Percentiles rank a stretch among this genome's conserved stretches.
phyloP scores from a whole-genome alignment of 1,139 yeast genomes.

The Candida smagusa region DNA sequence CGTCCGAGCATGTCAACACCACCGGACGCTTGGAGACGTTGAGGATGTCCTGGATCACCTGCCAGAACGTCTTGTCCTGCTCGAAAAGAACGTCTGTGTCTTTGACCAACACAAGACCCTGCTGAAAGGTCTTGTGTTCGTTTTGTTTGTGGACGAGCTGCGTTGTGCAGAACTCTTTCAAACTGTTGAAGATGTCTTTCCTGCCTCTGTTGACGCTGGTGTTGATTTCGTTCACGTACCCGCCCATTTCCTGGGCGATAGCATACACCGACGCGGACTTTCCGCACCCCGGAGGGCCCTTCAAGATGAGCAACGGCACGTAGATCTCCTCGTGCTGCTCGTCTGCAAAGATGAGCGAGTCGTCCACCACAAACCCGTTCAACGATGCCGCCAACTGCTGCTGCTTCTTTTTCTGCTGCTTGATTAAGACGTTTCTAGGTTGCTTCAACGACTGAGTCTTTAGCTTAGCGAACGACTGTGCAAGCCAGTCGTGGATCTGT shows the following conservation, averaged over 20 bases:
- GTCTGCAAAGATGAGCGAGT: slow-evolving; percentile 10
- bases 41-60: slow-evolving; percentile 60
- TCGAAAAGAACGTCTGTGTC: slow-evolving; percentile 84
- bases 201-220: slow-evolving; percentile 70
- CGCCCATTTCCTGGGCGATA: slow-evolving; percentile 58
- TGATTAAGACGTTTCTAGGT: slow-evolving; percentile 26
- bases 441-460: slow-evolving; percentile 27
- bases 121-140: slow-evolving; percentile 41
- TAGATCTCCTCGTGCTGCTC: slow-evolving; percentile 22
- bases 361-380: slow-evolving; percentile 33
- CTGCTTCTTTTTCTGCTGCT: slow-evolving; percentile 17
- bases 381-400: slow-evolving; percentile 13
- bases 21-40: slow-evolving; percentile 75
- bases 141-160: slow-evolving; percentile 59
- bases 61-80: slow-evolving; percentile 81
- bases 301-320: slow-evolving; percentile 62
- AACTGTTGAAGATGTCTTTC: slow-evolving; percentile 60
- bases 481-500: slow-evolving; percentile 46
- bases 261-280: slow-evolving; percentile 77
- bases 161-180: slow-evolving; percentile 82
- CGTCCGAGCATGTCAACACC: slow-evolving; percentile 67
- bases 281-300: slow-evolving; percentile 75
- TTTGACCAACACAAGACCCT: slow-evolving; percentile 74
- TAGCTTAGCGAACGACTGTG: slow-evolving; percentile 44
- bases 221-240: slow-evolving; percentile 81